Evolutionary conservation across 2,329 filamentous ascomycete genomes (phyloP).

Genomic region (Westerdykella sp.): DNA sequence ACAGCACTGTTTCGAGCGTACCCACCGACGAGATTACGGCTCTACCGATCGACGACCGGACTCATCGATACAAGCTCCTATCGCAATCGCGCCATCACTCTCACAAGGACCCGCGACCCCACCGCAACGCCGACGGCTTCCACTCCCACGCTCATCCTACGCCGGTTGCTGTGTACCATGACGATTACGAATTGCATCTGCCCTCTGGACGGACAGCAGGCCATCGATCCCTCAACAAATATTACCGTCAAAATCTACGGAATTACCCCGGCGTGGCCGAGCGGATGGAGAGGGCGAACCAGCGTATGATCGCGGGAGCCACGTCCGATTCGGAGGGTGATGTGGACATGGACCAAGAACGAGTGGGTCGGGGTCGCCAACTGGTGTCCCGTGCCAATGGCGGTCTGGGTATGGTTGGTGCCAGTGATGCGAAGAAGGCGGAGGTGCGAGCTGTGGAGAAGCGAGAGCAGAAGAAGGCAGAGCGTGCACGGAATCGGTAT

Average conservation of each 20-base stretch:
- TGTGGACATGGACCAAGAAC: slow-evolving; percentile 24
- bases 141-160: slow-evolving; percentile 74
- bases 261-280: slow-evolving; percentile 76
- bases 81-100: slow-evolving; percentile 70
- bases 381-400: slow-evolving; percentile 62
- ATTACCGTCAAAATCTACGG: slow-evolving; percentile 88
- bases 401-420: slow-evolving; percentile 70
- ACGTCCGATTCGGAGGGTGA: slow-evolving; percentile 34
- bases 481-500: slow-evolving; percentile 52
- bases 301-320: slow-evolving; percentile 52
- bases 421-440: slow-evolving; percentile 67
- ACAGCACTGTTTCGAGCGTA: slow-evolving; percentile 77
- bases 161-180: slow-evolving; percentile 73
- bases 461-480: slow-evolving; percentile 59
- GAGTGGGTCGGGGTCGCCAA: slow-evolving; percentile 30
- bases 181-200: slow-evolving; percentile 89
- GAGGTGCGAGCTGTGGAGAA: slow-evolving; percentile 62
- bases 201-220: slow-evolving; percentile 85
- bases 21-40: slow-evolving; percentile 78
- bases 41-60: slow-evolving; percentile 66
- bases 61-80: slow-evolving; percentile 66
- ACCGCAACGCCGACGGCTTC: slow-evolving; percentile 69
- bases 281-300: slow-evolving; percentile 61
- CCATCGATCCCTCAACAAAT: slow-evolving; percentile 78
- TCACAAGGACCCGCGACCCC: slow-evolving; percentile 62